Percentiles rank a stretch among this genome's conserved stretches.
phyloP scores from a whole-genome alignment of 2,329 filamentous ascomycete species.

The Fusarium paranaense region DNA sequence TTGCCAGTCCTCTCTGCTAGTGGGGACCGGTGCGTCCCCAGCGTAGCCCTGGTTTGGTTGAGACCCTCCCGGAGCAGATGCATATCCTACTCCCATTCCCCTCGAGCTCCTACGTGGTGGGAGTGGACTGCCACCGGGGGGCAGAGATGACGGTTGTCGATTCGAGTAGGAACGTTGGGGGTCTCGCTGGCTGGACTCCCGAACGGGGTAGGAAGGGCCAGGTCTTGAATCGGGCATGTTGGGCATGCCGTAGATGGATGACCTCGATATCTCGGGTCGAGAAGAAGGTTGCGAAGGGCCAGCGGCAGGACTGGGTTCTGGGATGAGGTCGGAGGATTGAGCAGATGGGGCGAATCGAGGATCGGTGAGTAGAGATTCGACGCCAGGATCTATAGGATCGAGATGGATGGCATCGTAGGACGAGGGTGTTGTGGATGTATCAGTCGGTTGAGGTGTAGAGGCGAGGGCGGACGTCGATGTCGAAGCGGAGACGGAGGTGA shows the following conservation, averaged over 20 bases:
- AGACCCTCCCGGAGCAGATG: conserved; percentile 44
- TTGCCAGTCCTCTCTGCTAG: conserved; percentile 92
- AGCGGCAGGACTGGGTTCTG: conserved; percentile 23
- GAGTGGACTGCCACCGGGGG: conserved; percentile 67
- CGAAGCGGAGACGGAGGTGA: conserved; percentile 25
- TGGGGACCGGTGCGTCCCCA: conserved; percentile 57
- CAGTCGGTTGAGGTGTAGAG: conserved; percentile 32
- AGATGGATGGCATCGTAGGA: conserved; percentile 41
- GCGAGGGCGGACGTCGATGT: conserved; percentile 29
- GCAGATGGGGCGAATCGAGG: conserved; percentile 33
- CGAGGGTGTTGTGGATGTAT: conserved; percentile 28
- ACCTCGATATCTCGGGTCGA: conserved; percentile 45
- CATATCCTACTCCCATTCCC: conserved; percentile 71
- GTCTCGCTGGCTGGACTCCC: conserved; percentile 77
- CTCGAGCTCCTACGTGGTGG: conserved; percentile 83
- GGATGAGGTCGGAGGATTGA: conserved; percentile 25
- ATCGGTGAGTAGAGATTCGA: conserved; percentile 37
- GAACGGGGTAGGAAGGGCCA: conserved; percentile 62
- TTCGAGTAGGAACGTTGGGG: conserved; percentile 69
- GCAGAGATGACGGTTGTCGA: conserved; percentile 60
- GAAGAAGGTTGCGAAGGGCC: conserved; percentile 28
- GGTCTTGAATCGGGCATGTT: conserved; percentile 73
- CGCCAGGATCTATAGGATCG: conserved; percentile 37
- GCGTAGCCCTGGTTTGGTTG: conserved; percentile 47
- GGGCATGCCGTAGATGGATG: conserved; percentile 66